Evolutionary conservation across 2,329 filamentous ascomycete species (phyloP), one percentile per base, ranked within the genome.

Genomic region (Cladobotryum mycophilum): DNA sequence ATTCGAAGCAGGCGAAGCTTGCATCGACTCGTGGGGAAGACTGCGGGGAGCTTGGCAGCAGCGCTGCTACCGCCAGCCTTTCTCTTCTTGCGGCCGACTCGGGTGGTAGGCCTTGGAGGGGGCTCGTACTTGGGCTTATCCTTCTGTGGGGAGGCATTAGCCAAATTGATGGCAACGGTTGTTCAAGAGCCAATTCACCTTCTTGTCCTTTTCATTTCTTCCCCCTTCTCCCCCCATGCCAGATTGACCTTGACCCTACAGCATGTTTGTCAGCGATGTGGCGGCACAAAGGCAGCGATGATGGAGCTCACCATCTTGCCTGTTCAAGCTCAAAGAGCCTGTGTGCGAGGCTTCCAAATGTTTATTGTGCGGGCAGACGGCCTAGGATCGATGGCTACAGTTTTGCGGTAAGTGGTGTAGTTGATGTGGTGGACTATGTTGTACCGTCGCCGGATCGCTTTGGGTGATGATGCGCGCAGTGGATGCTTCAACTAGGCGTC

Each of bases 51-150:
- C 75, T 99, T 99, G 52, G 92, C 89, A 15, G 93, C 89, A 47
- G 93, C 91, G 70, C 92, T 96, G 56, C 89, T 90, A 48, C 93
- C 93, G 53, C 87, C 90, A 45, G 84, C 82, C 85, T 89, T 96
- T 81, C 91, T 92, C 88, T 99, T 99, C 86, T 95, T 96, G 66
- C 92, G 89, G 55, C 93, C 93, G 68, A 99, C 86, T 69, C 93
- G 89, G 59, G 93, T 97, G 56, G 93, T 99, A 56, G 93, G 93
- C 65, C 92, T 86, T 71, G 93, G 93, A 61, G 93, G 93, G 58
- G 93, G 93, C 73, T 99, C 93, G 79, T 99, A 99, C 87, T 96
- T 97, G 68, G 93, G 93, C 85, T 99, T 99, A 57, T 99, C 92
- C 81, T 99, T 97, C 92, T 96, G 64, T 61, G 54, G 36, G 22